These are phyloP conservation scores for Tetrastigma voinierianum DNA, from an alignment of 164 flowering plant species.

Conservation along the genomic window DNA sequence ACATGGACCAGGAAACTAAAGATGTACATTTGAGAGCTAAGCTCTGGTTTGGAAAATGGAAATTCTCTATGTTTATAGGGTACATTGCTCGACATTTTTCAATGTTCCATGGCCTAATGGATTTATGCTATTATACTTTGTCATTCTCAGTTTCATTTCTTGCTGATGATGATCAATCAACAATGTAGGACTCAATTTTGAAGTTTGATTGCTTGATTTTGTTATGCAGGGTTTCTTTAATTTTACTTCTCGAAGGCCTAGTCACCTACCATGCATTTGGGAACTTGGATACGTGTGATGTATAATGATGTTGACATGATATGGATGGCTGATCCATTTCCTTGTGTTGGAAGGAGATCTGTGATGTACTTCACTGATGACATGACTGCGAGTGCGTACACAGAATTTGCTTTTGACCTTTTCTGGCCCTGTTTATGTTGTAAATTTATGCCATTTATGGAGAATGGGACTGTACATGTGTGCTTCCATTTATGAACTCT, in stretches of 20 bases:
- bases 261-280: slow-evolving; percentile 80
- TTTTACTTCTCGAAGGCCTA: slow-evolving; percentile 92
- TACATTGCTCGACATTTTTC: too few species aligned
- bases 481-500: too few species aligned
- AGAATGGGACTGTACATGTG: too few species aligned
- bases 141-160: not conserved
- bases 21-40: too few species aligned
- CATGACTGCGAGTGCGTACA: slow-evolving; percentile 73
- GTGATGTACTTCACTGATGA: slow-evolving; percentile 97
- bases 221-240: slow-evolving; percentile 85
- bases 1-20: too few species aligned
- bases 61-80: too few species aligned
- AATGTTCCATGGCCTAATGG: too few species aligned
- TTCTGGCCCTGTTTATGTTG: too few species aligned
- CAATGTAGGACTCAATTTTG: not conserved
- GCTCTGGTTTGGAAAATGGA: too few species aligned
- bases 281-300: slow-evolving; percentile 98
- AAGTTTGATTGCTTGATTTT: not conserved
- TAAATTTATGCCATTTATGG: too few species aligned
- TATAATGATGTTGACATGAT: slow-evolving; percentile 99
- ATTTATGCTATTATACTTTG: too few species aligned
- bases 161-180: not conserved
- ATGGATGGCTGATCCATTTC: slow-evolving; percentile 93
- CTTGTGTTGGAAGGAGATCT: slow-evolving; percentile 69
- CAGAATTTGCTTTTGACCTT: slow-evolving; percentile 6